Evolutionary conservation across 352 stramenopile genomes (phyloP), one percentile per base, ranked within the genome.

Genomic region (Phytophthora macrochlamydospora): DNA sequence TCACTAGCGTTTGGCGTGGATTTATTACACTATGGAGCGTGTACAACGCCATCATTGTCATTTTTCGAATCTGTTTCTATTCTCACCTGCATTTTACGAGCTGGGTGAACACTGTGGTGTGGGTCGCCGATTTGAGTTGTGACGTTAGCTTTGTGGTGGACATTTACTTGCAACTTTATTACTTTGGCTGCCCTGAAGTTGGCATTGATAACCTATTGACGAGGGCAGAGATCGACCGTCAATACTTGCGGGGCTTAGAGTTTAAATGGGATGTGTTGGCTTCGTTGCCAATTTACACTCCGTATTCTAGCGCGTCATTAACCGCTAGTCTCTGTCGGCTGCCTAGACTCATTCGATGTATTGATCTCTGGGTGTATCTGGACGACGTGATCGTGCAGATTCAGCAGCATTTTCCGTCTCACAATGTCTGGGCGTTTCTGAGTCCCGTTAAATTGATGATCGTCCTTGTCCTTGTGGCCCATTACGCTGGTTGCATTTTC

Each of bases 401-500:
- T 2, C 79, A 90, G 56, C 78, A 90, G 52, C 49, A 51, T 1
- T 85, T 90, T 30, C 64, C 78, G 24, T 85, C 76, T 2, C 62
- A 79, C 46, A 83, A 88, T 8, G 72, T 90, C 6, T 86, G 76
- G 18, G 78, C 78, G 11, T 88, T 85, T 51, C 53, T 90, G 29
- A 80, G 79, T 28, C 79, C 79, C 14, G 42, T 86, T 28, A 89
- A 90, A 66, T 12, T 90, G 5, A 61, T 87, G 7, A 78, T 90
- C 44, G 79, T 86, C 12, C 56, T 90, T 37, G 38, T 87, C 14
- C 61, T 90, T 1, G 68, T 69, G 7, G 72, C 74, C 7, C 81
- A 90, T 50, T 89, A 78, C 37, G 67, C 73, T 5, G 81, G 69
- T 12, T 87, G 79, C 48, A 76, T 87, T 7, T 90, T 88, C 68